Conservation (phyloP, 495 filamentous ascomycete genomes). For the Talaromyces proteolyticus region DNA sequence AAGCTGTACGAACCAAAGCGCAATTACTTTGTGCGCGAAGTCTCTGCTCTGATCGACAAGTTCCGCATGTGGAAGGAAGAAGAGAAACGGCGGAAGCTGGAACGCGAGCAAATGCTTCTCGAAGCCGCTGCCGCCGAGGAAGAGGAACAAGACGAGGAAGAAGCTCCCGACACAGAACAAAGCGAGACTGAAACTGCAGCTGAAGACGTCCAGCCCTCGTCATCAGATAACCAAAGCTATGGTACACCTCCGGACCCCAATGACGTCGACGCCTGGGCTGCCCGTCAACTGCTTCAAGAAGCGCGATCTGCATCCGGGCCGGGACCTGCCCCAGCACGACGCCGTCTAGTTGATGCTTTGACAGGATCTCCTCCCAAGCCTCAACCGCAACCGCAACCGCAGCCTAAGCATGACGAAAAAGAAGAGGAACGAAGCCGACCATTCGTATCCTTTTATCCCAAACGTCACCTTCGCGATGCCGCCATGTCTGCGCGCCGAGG, state of each 20-base stretch:
- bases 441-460: constrained; percentile 80
- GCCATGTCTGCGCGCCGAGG: constrained; percentile 59
- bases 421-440: constrained; percentile 46
- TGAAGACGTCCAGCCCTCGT: constrained; percentile 16
- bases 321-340: constrained; percentile 2
- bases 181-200: constrained; percentile 16
- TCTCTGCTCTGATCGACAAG: constrained; percentile 74
- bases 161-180: no score
- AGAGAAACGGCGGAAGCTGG: constrained; percentile 72
- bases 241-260: constrained; percentile 54
- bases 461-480: constrained; percentile 67
- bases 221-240: constrained; percentile 30
- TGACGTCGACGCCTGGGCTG: constrained; percentile 69
- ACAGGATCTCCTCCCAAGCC: constrained; percentile 1
- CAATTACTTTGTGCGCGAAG: constrained; percentile 73
- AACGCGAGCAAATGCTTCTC: constrained; percentile 48
- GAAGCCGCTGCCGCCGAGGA: constrained; percentile 4
- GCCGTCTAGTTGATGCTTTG: constrained; percentile 5
- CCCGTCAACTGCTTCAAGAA: constrained; percentile 70
- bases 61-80: constrained; percentile 84
- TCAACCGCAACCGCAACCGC: background rate
- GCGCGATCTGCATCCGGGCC: constrained; percentile 35
- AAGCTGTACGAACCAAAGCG: constrained; percentile 84
- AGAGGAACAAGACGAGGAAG: constrained; percentile 3
- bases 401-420: background rate